A percentile compares a stretch with the other conserved stretches of the same genome.
These are phyloP conservation scores for Ophiostoma australiae DNA, from an alignment of 2,329 filamentous ascomycete species.

Conservation along the genomic window DNA sequence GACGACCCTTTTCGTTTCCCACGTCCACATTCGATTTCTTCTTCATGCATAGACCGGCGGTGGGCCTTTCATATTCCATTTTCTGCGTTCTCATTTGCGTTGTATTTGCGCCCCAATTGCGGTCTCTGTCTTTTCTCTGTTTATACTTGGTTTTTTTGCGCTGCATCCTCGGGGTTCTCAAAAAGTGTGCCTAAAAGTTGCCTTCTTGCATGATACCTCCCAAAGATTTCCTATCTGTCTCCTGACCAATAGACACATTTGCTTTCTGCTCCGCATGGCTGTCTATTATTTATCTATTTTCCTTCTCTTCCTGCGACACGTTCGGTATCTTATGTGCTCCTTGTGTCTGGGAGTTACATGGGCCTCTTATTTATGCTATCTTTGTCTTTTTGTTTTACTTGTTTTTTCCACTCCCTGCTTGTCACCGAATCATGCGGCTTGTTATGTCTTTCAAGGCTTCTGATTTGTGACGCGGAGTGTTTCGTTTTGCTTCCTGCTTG, in stretches of 20 bases:
- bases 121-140: neutral
- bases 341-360: conserved; percentile 4
- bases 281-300: neutral
- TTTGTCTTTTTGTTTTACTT: neutral
- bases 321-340: neutral
- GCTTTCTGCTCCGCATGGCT: conserved; percentile 7
- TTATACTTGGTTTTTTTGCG: conserved; percentile 15
- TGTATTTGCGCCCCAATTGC: neutral
- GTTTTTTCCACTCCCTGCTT: too few relatives aligned
- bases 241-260: conserved; percentile 22
- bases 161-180: conserved; percentile 34
- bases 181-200: conserved; percentile 47
- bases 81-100: neutral
- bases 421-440: neutral
- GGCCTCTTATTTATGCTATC: neutral
- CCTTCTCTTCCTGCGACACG: neutral
- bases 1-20: conserved; percentile 5
- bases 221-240: conserved; percentile 30
- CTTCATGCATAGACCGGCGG: conserved; percentile 43
- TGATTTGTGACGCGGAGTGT: too few relatives aligned
- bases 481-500: too few relatives aligned
- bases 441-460: too few relatives aligned
- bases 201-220: conserved; percentile 47
- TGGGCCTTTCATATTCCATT: conserved; percentile 29
- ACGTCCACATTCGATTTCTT: conserved; percentile 10